Evolutionary conservation across 441 rosid species (phyloP).

Genomic region (Capsella rubella): DNA sequence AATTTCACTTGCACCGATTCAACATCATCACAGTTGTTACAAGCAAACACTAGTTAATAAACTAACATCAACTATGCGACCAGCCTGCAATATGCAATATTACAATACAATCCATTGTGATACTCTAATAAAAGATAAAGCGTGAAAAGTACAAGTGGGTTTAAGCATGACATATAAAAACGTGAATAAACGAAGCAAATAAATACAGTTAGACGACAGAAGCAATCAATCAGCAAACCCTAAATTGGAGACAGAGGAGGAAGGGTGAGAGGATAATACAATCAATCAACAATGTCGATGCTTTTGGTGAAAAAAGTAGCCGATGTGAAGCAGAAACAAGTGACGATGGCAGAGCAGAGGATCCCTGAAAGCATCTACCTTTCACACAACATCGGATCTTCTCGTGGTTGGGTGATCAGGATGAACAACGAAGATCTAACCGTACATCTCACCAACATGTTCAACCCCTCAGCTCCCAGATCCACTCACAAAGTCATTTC

Average conservation of each 20-base stretch:
- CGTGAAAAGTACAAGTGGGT: too few species aligned
- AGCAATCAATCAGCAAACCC: not conserved
- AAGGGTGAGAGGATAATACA: not conserved
- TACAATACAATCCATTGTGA: too few species aligned
- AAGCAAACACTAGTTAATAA: too few species aligned
- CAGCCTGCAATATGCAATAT: too few species aligned
- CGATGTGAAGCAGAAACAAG: not conserved
- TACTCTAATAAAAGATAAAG: too few species aligned
- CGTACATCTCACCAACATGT: constrained; percentile 1
- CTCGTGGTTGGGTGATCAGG: not conserved
- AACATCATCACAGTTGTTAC: too few species aligned
- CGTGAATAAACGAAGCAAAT: too few species aligned
- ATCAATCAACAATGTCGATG: too few species aligned
- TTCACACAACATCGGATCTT: not conserved
- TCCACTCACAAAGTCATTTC: not conserved
- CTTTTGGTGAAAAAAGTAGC: not conserved
- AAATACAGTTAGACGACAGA: too few species aligned
- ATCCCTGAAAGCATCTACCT: not conserved
- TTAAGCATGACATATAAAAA: too few species aligned
- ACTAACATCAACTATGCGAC: too few species aligned
- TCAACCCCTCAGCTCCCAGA: not conserved
- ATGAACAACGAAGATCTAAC: not conserved
- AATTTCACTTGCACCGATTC: too few species aligned
- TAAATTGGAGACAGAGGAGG: not conserved
- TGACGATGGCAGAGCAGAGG: not conserved